Conservation (phyloP, 2,329 filamentous ascomycete genomes). For the Diaporthe batatas region DNA sequence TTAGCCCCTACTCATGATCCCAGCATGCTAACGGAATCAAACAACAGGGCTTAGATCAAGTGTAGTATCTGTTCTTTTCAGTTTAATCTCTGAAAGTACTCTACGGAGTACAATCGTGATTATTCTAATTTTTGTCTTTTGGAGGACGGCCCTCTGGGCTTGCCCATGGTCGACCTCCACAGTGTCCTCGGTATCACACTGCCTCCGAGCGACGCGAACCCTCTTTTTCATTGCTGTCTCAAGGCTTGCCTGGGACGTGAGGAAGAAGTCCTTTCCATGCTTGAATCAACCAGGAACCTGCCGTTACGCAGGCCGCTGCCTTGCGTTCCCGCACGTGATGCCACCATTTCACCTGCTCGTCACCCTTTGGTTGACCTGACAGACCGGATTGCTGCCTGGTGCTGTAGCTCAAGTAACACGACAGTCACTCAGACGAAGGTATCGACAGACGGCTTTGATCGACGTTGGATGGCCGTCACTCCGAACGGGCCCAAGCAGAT, state of each 20-base stretch:
- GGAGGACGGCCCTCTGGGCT: slow-evolving; percentile 72
- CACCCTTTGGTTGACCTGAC: not conserved
- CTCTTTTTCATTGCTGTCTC: slow-evolving; percentile 67
- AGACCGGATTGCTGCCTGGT: not conserved
- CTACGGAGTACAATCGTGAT: slow-evolving; percentile 75
- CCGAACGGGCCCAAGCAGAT: not conserved
- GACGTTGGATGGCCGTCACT: too few relatives aligned
- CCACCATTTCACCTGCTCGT: too few relatives aligned
- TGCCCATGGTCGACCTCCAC: slow-evolving; percentile 72
- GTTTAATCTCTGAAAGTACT: slow-evolving; percentile 83
- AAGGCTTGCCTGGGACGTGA: slow-evolving; percentile 66
- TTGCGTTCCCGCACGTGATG: too few relatives aligned
- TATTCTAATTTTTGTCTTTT: slow-evolving; percentile 77
- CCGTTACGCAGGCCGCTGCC: too few relatives aligned
- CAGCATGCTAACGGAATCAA: not conserved
- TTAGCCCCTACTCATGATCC: too few relatives aligned
- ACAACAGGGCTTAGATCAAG: slow-evolving; percentile 71
- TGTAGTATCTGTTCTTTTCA: slow-evolving; percentile 88
- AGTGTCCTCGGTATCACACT: slow-evolving; percentile 82
- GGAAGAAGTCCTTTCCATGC: slow-evolving; percentile 59
- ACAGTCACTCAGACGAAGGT: not conserved
- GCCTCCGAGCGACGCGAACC: slow-evolving; percentile 75
- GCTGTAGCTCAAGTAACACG: not conserved
- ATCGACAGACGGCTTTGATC: not conserved
- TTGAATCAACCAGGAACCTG: too few relatives aligned